These are phyloP conservation scores for Phyllosticta paracitricarpa DNA, from an alignment of 2,329 filamentous ascomycete species.

Conservation along the genomic window DNA sequence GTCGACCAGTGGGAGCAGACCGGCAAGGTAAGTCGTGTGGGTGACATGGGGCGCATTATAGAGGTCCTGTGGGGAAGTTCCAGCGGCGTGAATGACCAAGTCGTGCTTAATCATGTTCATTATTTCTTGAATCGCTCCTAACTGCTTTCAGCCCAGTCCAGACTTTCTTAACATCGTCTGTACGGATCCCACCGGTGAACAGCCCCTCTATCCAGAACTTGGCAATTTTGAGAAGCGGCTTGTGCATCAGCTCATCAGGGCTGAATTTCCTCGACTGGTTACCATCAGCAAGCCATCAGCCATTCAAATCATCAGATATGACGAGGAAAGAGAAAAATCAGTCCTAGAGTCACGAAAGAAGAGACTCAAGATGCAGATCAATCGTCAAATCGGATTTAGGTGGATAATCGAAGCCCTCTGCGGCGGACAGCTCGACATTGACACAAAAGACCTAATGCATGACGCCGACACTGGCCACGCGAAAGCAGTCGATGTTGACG, in stretches of 20 bases:
- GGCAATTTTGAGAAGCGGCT: slow-evolving; percentile 51
- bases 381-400: slow-evolving; percentile 37
- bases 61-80: background rate
- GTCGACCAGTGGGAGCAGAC: slow-evolving; percentile 38
- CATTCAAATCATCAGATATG: slow-evolving; percentile 32
- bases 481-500: slow-evolving; percentile 25
- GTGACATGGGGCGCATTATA: background rate
- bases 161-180: slow-evolving; percentile 21
- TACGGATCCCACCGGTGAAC: slow-evolving; percentile 17
- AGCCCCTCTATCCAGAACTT: slow-evolving; percentile 14
- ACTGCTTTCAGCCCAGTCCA: slow-evolving; percentile 22
- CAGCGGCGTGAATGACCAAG: background rate
- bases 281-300: slow-evolving; percentile 33
- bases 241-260: slow-evolving; percentile 55
- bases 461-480: slow-evolving; percentile 24
- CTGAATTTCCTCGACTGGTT: slow-evolving; percentile 44
- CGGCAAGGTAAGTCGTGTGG: slow-evolving; percentile 14
- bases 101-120: background rate
- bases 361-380: background rate
- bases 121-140: slow-evolving; percentile 30
- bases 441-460: slow-evolving; percentile 27
- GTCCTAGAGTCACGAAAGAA: slow-evolving; percentile 19
- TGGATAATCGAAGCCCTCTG: slow-evolving; percentile 41
- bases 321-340: slow-evolving; percentile 35
- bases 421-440: slow-evolving; percentile 28